A percentile compares a stretch with the other conserved stretches of the same genome.
Conservation (phyloP, 2,329 filamentous ascomycete species). For the Colletotrichum sp. region DNA sequence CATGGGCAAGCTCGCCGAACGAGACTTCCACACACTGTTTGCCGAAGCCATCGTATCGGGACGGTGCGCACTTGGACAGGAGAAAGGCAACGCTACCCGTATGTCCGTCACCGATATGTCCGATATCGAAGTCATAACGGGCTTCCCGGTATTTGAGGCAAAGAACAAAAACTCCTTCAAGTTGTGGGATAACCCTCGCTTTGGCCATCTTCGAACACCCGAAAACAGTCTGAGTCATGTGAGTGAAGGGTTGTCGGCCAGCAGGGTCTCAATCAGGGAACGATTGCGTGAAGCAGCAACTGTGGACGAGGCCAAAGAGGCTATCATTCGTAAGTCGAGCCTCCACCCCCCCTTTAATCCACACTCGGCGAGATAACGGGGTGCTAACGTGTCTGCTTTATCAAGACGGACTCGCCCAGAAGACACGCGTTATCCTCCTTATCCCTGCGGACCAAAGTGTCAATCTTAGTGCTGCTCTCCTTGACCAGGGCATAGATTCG, state of each 20-base stretch:
- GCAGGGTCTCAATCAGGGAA: neutral
- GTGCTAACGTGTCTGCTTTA: neutral
- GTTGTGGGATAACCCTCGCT: neutral
- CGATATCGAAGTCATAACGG: neutral
- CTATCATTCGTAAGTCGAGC: neutral
- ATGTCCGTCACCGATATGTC: neutral
- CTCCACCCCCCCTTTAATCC: neutral
- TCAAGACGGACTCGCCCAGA: neutral
- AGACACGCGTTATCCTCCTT: neutral
- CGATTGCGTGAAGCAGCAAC: neutral
- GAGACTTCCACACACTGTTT: constrained; percentile 45
- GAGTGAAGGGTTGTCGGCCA: neutral
- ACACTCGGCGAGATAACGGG: neutral
- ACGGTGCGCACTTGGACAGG: neutral
- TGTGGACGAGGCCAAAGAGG: neutral
- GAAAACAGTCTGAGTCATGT: neutral
- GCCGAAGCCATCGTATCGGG: constrained; percentile 41
- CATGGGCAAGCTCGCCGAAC: constrained; percentile 20
- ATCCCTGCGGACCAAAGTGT: neutral
- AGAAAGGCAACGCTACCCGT: neutral
- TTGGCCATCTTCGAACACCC: neutral
- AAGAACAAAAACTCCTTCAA: neutral
- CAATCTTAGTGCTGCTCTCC: neutral
- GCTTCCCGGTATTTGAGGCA: neutral
- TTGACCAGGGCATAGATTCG: constrained; percentile 28